Evolutionary conservation across 2,329 filamentous ascomycete species (phyloP).

Genomic region (Truncatella angustata): DNA sequence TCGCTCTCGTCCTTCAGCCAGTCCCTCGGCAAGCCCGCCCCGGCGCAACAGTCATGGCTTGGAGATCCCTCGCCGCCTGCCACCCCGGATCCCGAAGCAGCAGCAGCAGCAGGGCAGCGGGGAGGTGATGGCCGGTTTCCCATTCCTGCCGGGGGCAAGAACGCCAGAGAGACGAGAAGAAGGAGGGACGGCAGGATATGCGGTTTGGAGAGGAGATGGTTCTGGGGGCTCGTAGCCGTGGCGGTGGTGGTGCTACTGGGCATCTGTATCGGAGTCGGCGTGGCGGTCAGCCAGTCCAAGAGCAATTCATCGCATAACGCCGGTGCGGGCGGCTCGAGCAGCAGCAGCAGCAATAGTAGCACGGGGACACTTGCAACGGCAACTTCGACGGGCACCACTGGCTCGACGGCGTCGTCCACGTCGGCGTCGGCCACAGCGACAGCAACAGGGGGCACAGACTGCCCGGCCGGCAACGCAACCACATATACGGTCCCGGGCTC

Average conservation of each 20-base stretch:
- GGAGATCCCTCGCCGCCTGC: slow-evolving; percentile 28
- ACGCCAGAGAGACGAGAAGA: slow-evolving; percentile 12
- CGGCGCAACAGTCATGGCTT: slow-evolving; percentile 23
- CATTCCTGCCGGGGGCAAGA: slow-evolving; percentile 11
- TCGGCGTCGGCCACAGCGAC: slow-evolving; percentile 12
- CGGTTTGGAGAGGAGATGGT: slow-evolving; percentile 28
- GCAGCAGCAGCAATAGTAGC: no score
- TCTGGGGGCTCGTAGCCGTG: slow-evolving; percentile 33
- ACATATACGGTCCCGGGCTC: slow-evolving; percentile 40
- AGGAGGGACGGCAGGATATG: slow-evolving; percentile 18
- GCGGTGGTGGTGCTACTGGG: slow-evolving; percentile 30
- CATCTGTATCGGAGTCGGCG: slow-evolving; percentile 29
- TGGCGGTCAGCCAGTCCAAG: slow-evolving; percentile 36
- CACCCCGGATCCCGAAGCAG: slow-evolving; percentile 16
- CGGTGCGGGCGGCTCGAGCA: slow-evolving; percentile 3
- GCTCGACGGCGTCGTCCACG: slow-evolving; percentile 4
- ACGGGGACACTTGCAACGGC: no score
- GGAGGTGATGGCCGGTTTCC: slow-evolving; percentile 7
- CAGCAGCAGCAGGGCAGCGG: neutral
- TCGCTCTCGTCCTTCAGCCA: slow-evolving; percentile 3
- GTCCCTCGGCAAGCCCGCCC: neutral
- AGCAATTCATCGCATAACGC: slow-evolving; percentile 7
- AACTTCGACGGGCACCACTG: neutral
- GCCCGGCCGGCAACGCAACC: slow-evolving; percentile 43
- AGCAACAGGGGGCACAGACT: slow-evolving; percentile 27